A percentile compares a stretch with the other conserved stretches of the same genome.
Evolutionary conservation across 371 early-diverging fungal species (phyloP).

Genomic region (Synchytrium microbalum): DNA sequence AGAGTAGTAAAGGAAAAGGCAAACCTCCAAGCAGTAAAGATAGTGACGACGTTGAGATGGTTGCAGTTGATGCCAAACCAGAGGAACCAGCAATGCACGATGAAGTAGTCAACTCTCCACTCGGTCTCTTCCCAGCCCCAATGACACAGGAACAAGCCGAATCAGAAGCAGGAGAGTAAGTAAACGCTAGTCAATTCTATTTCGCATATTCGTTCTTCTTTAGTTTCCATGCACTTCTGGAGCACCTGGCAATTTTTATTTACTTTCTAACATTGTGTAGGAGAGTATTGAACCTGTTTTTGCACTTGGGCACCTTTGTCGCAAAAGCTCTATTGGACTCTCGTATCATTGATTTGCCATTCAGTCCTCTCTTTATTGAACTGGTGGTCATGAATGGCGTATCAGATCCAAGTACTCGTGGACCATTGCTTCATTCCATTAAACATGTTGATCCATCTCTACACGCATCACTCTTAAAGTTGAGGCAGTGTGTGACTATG

Average conservation of each 20-base stretch:
- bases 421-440: slow-evolving; percentile 3
- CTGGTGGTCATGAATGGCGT: slow-evolving; percentile 42
- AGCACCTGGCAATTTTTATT: neutral
- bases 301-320: slow-evolving; percentile 67
- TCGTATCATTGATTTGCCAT: slow-evolving; percentile 77
- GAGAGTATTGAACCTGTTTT: slow-evolving; percentile 18
- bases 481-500: slow-evolving; percentile 50
- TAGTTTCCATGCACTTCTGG: neutral
- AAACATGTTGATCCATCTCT: slow-evolving; percentile 62
- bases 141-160: slow-evolving; percentile 17
- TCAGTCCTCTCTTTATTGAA: slow-evolving; percentile 67
- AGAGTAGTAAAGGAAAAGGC: slow-evolving; percentile 1
- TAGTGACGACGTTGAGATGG: neutral
- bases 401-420: neutral
- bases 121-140: slow-evolving; percentile 72
- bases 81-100: slow-evolving; percentile 11
- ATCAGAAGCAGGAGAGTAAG: slow-evolving; percentile 25
- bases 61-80: no score
- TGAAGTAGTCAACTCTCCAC: slow-evolving; percentile 24
- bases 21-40: neutral
- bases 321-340: slow-evolving; percentile 85
- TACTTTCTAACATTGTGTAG: slow-evolving; percentile 2
- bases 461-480: slow-evolving; percentile 54
- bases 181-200: slow-evolving; percentile 3
- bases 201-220: neutral